phyloP scores from a whole-genome alignment of 1,284 basidiomycete species.

The Moesziomyces sp. region DNA sequence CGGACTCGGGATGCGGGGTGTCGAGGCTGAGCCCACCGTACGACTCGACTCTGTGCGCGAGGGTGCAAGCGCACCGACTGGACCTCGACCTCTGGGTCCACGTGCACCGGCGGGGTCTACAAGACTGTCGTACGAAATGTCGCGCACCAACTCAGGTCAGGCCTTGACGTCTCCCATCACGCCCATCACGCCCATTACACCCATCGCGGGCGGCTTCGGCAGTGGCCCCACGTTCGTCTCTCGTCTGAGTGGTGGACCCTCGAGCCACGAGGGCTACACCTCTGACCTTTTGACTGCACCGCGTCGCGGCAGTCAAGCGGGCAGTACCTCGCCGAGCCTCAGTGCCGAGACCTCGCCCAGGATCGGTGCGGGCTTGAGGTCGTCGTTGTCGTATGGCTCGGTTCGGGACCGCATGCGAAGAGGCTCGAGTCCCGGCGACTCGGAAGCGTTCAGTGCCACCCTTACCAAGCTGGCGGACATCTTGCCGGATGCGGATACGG shows the following conservation, averaged over 20 bases:
- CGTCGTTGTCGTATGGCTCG: conserved; percentile 36
- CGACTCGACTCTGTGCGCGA: conserved; percentile 12
- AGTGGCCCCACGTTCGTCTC: conserved; percentile 31
- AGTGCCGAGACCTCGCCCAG: conserved; percentile 6
- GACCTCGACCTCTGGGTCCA: conserved; percentile 19
- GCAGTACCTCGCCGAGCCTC: conserved; percentile 10
- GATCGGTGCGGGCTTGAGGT: conserved; percentile 1
- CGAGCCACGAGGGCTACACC: conserved; percentile 21
- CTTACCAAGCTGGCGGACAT: conserved; percentile 54
- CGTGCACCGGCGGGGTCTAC: conserved; percentile 14
- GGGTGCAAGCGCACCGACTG: neutral
- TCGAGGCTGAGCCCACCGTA: neutral
- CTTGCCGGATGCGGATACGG: conserved; percentile 55
- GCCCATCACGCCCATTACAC: conserved; percentile 28
- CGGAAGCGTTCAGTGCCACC: conserved; percentile 39
- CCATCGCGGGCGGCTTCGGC: conserved; percentile 9
- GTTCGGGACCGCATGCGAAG: conserved; percentile 35
- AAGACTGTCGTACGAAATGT: conserved; percentile 10
- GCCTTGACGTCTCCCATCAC: conserved; percentile 9
- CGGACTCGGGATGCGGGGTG: neutral
- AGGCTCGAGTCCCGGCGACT: conserved; percentile 9
- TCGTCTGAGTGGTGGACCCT: conserved; percentile 23
- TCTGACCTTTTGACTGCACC: conserved; percentile 17
- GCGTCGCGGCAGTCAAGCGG: conserved; percentile 15
- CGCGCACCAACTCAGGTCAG: conserved; percentile 15